phyloP scores from a whole-genome alignment of 192 early-diverging fungal species.

The Umbelopsis ramanniana region DNA sequence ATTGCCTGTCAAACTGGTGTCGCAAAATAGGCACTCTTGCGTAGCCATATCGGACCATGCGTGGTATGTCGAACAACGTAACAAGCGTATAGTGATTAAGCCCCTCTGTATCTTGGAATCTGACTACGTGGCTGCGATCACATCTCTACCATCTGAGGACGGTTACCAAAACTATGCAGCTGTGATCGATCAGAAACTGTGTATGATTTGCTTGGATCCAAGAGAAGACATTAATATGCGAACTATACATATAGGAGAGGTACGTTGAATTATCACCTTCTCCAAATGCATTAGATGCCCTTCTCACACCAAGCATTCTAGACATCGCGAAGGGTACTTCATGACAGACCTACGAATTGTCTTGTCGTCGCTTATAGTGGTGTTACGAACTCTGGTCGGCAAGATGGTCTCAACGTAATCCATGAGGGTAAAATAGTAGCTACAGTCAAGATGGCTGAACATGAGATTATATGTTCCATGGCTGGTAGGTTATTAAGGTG shows the following conservation, averaged over 20 bases:
- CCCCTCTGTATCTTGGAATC: not conserved
- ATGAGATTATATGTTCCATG: slow-evolving; percentile 2
- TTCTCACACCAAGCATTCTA: not conserved
- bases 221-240: slow-evolving; percentile 2
- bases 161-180: slow-evolving; percentile 6
- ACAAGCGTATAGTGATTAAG: slow-evolving; percentile 11
- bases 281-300: not conserved
- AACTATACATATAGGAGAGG: not conserved
- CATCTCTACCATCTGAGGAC: not conserved
- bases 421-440: not conserved
- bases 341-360: slow-evolving; percentile 10
- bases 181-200: slow-evolving; percentile 9
- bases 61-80: not conserved
- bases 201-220: slow-evolving; percentile 16
- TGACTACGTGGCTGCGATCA: not conserved
- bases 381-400: not conserved
- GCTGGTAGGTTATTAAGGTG: not conserved
- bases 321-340: slow-evolving; percentile 10
- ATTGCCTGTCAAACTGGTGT: not conserved
- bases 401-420: not conserved
- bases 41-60: not conserved
- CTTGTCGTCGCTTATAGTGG: slow-evolving; percentile 9
- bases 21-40: not conserved
- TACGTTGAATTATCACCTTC: not conserved
- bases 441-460: slow-evolving; percentile 6